These are phyloP conservation scores for Begonia fuchsioides DNA, from an alignment of 306 rosid genomes.

Conservation along the genomic window DNA sequence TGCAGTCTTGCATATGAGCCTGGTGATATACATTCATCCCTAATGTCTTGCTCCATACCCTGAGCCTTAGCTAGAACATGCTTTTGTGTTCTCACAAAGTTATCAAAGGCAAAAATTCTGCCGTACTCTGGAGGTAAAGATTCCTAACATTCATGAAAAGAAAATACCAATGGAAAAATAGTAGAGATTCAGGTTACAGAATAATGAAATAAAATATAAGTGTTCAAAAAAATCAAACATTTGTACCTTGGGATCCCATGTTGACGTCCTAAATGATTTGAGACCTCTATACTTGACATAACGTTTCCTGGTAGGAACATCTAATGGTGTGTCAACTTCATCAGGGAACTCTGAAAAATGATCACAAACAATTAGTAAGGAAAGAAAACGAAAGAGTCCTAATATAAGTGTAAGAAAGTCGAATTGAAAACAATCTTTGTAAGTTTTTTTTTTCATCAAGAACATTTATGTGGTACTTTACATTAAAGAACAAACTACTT, in stretches of 20 bases:
- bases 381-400: no score
- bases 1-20: conserved; percentile 63
- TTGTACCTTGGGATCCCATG: conserved; percentile 90
- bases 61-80: conserved; percentile 69
- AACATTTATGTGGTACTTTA: background rate
- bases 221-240: background rate
- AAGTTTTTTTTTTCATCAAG: no score
- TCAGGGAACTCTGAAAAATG: conserved; percentile 67
- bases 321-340: conserved; percentile 93
- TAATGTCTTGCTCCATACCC: conserved; percentile 38
- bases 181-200: conserved; percentile 4
- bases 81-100: conserved; percentile 57
- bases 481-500: background rate
- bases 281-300: conserved; percentile 92
- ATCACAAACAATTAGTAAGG: background rate
- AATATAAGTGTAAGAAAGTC: no score
- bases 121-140: conserved; percentile 78
- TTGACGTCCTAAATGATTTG: conserved; percentile 87
- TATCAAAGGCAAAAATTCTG: conserved; percentile 70
- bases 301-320: conserved; percentile 69
- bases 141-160: conserved; percentile 34
- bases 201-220: background rate
- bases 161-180: background rate
- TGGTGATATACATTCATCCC: conserved; percentile 41
- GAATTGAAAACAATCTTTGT: no score